Conservation (phyloP, 371 early-diverging fungal species). For the Actinomucor elegans region DNA sequence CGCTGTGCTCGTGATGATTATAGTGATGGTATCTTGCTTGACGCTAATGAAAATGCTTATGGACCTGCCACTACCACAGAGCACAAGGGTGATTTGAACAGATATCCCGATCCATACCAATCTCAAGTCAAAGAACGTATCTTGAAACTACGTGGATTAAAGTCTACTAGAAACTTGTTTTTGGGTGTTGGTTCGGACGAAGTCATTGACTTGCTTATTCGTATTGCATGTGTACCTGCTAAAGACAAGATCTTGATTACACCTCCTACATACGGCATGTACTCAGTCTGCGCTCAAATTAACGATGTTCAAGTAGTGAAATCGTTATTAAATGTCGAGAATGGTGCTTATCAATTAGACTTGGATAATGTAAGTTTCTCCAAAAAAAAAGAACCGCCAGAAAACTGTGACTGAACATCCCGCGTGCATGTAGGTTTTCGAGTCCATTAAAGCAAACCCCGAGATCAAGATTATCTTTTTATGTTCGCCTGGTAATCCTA, state of each 20-base stretch:
- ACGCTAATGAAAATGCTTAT: conserved; percentile 97
- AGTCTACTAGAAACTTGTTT: conserved; percentile 74
- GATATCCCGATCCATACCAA: conserved; percentile 97
- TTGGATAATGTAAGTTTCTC: conserved; percentile 62
- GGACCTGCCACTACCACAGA: conserved; percentile 65
- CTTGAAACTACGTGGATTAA: conserved; percentile 65
- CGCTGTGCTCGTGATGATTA: conserved; percentile 98
- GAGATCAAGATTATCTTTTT: conserved; percentile 88
- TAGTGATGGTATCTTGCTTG: conserved; percentile 86
- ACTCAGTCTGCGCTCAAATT: conserved; percentile 88
- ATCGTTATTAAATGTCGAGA: conserved; percentile 75
- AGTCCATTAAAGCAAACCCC: conserved; percentile 62
- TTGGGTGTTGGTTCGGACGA: conserved; percentile 97
- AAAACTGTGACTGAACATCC: too few relatives aligned
- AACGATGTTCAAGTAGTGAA: conserved; percentile 91
- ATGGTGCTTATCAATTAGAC: conserved; percentile 81
- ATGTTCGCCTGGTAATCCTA: conserved; percentile 98
- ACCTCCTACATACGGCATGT: conserved; percentile 99
- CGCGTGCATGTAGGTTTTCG: conserved; percentile 66
- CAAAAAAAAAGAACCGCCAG: neutral
- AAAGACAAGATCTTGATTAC: conserved; percentile 91
- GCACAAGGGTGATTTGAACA: conserved; percentile 65
- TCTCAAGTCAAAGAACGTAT: conserved; percentile 75
- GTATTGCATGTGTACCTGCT: conserved; percentile 90
- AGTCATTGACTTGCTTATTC: conserved; percentile 88